These are phyloP conservation scores for Theobroma cacao DNA, from an alignment of 345 rosid genomes.

Conservation along the genomic window DNA sequence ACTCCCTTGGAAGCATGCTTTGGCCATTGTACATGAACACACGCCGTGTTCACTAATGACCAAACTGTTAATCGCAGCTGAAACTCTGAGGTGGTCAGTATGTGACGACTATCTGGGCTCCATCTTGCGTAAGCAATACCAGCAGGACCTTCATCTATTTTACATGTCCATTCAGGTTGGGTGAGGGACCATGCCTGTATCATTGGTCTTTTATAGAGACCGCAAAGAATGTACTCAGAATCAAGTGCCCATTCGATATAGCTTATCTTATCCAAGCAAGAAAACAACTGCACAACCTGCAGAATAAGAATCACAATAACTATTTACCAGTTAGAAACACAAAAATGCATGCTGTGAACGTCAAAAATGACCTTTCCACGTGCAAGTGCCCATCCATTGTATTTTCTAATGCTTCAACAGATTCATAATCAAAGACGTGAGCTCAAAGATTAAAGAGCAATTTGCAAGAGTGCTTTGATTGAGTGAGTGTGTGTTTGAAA, in stretches of 20 bases:
- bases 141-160: constrained; percentile 96
- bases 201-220: constrained; percentile 84
- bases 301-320: constrained; percentile 15
- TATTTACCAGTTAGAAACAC: background rate
- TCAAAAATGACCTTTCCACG: background rate
- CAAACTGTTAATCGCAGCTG: constrained; percentile 88
- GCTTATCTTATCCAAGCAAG: constrained; percentile 97
- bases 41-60: constrained; percentile 90
- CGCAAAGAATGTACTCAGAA: constrained; percentile 92
- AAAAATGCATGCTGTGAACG: background rate
- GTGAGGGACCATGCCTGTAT: constrained; percentile 92
- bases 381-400: background rate
- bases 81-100: constrained; percentile 88
- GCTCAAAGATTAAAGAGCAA: background rate
- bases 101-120: constrained; percentile 98
- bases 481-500: background rate
- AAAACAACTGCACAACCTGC: constrained; percentile 97
- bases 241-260: constrained; percentile 96
- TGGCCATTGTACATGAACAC: constrained; percentile 96
- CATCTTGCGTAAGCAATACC: constrained; percentile 96
- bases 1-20: constrained; percentile 91
- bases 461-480: background rate
- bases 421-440: background rate
- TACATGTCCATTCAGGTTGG: constrained; percentile 98
- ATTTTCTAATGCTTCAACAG: background rate